These are phyloP conservation scores for Rhizodiscina lignyota DNA, from an alignment of 495 filamentous ascomycete genomes.

Conservation along the genomic window DNA sequence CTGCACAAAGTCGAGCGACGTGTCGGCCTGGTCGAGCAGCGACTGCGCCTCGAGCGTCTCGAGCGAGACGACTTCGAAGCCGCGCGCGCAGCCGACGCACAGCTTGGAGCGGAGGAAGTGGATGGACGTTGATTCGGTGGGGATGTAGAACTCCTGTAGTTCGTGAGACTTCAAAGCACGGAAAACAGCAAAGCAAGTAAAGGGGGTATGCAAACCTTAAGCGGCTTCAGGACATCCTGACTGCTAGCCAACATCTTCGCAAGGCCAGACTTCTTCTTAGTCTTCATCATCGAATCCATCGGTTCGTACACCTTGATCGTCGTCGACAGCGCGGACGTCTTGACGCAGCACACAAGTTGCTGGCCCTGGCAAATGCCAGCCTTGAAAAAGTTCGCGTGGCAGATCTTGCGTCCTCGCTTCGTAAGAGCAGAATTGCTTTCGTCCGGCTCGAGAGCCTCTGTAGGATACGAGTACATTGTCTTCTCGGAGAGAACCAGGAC, in stretches of 20 bases:
- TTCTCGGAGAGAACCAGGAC: constrained; percentile 88
- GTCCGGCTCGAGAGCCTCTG: constrained; percentile 67
- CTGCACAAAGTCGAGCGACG: constrained; percentile 89
- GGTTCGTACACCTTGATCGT: constrained; percentile 98
- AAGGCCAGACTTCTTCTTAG: constrained; percentile 81
- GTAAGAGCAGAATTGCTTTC: constrained; percentile 49
- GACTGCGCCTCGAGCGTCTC: constrained; percentile 97
- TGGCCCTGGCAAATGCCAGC: constrained; percentile 86
- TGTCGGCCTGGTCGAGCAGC: constrained; percentile 93
- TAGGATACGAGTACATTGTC: constrained; percentile 69
- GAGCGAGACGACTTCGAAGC: constrained; percentile 92
- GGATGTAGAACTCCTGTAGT: constrained; percentile 86
- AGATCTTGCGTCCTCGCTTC: constrained; percentile 92
- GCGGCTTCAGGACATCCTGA: constrained; percentile 86
- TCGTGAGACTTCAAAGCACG: not conserved
- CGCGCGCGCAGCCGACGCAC: constrained; percentile 85
- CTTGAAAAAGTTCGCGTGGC: constrained; percentile 96
- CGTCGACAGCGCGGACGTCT: constrained; percentile 72
- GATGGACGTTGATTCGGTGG: constrained; percentile 86
- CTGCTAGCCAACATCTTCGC: constrained; percentile 88
- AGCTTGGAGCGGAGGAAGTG: constrained; percentile 95
- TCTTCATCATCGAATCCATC: constrained; percentile 73
- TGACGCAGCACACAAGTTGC: constrained; percentile 89
- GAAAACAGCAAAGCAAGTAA: not conserved
- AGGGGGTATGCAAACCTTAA: constrained; percentile 43